Conservation (phyloP, 805 yeast genomes). For the Hanseniaspora vineae region DNA sequence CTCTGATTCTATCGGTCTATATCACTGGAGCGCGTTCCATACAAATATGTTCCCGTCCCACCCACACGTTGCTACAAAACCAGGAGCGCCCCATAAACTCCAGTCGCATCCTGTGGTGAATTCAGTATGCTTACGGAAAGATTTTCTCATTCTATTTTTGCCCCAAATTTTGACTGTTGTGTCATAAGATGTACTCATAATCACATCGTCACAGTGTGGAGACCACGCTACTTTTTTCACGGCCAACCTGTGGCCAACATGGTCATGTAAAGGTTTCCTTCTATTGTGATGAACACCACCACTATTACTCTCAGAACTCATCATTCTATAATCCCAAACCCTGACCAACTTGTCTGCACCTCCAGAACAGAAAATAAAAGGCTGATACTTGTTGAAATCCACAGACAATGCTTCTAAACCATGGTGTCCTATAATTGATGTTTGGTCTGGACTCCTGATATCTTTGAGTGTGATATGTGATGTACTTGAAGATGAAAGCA, state of each 20-base stretch:
- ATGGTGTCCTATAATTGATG: slow-evolving; percentile 57
- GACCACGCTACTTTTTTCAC: slow-evolving; percentile 78
- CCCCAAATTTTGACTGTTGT: slow-evolving; percentile 86
- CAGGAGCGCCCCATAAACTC: slow-evolving; percentile 93
- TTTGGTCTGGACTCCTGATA: slow-evolving; percentile 51
- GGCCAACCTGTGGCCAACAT: slow-evolving; percentile 82
- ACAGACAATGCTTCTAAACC: slow-evolving; percentile 71
- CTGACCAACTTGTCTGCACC: slow-evolving; percentile 83
- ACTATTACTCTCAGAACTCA: slow-evolving; percentile 10
- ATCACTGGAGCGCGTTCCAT: slow-evolving; percentile 48
- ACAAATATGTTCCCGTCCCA: slow-evolving; percentile 94
- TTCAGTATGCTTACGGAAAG: slow-evolving; percentile 64
- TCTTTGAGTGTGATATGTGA: slow-evolving; percentile 78
- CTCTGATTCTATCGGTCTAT: neutral
- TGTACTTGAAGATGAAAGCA: slow-evolving; percentile 60
- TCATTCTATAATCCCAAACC: slow-evolving; percentile 81
- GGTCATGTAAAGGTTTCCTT: slow-evolving; percentile 53
- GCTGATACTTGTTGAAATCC: slow-evolving; percentile 86
- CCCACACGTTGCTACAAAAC: slow-evolving; percentile 89
- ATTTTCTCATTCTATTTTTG: slow-evolving; percentile 42
- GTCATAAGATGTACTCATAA: slow-evolving; percentile 76
- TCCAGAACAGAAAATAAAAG: slow-evolving; percentile 69
- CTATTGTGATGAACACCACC: too few relatives aligned
- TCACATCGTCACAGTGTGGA: slow-evolving; percentile 63
- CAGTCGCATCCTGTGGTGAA: slow-evolving; percentile 91